Conservation (phyloP, 805 yeast species). For the Kregervanrija fluxuum region DNA sequence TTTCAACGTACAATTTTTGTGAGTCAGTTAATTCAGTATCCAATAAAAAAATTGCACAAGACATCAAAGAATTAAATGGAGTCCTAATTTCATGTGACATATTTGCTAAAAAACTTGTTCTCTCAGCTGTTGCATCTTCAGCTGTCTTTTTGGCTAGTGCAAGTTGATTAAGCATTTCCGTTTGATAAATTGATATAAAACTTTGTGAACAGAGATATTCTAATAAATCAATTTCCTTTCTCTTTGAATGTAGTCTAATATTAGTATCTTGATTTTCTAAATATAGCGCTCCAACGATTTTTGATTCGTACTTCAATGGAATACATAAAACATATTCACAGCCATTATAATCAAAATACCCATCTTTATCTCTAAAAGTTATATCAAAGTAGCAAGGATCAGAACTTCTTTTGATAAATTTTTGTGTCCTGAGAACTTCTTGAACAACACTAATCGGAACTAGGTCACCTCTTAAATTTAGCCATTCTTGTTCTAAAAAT, state of each 20-base stretch:
- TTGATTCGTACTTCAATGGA: slow-evolving; percentile 36
- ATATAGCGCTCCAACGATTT: slow-evolving; percentile 39
- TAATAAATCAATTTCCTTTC: slow-evolving; percentile 30
- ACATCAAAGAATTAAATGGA: slow-evolving; percentile 45
- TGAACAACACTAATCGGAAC: slow-evolving; percentile 36
- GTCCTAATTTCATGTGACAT: slow-evolving; percentile 55
- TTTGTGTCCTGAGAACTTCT: slow-evolving; percentile 32
- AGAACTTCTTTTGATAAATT: slow-evolving; percentile 29
- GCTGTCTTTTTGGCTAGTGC: slow-evolving; percentile 46
- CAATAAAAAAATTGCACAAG: slow-evolving; percentile 41
- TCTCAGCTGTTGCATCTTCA: slow-evolving; percentile 47
- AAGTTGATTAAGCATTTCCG: slow-evolving; percentile 40
- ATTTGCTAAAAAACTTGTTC: slow-evolving; percentile 45
- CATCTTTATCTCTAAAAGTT: slow-evolving; percentile 30
- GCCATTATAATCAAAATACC: slow-evolving; percentile 31
- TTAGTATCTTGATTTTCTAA: slow-evolving; percentile 29
- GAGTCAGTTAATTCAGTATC: slow-evolving; percentile 38
- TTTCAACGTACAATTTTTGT: slow-evolving; percentile 45
- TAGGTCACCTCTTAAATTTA: slow-evolving; percentile 33
- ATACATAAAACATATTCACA: slow-evolving; percentile 35
- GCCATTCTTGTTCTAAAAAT: slow-evolving; percentile 28
- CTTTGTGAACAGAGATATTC: slow-evolving; percentile 43
- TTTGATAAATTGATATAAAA: slow-evolving; percentile 43
- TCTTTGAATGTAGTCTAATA: slow-evolving; percentile 22
- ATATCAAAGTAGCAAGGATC: slow-evolving; percentile 29